Evolutionary conservation across 805 yeast species (phyloP), one percentile per base, ranked within the genome.

Genomic region (Blastobotrys americana): DNA sequence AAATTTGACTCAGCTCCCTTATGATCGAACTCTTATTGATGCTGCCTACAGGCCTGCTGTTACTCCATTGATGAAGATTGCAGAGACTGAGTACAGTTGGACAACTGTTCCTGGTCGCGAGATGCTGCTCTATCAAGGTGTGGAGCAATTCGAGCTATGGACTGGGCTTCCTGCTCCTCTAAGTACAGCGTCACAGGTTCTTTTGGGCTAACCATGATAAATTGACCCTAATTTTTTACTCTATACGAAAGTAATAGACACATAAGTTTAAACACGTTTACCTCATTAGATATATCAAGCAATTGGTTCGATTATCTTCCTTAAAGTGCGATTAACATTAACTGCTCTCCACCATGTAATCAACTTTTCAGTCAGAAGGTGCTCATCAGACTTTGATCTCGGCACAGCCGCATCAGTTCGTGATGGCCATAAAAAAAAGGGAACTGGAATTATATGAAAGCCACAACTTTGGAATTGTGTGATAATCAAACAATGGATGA

Each of bases 81-180:
- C 97, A 2, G 60, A 60, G 22, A 76, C 73, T 23, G 69, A 74
- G 54, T 73, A 64, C 36, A 73, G 74, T 5, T 87, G 96, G 95
- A 71, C 70, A n/a, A 82, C 81, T n/a, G 74, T 90, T 52, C 84
- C 89, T 5, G 99, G 99, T 9, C 78, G 83, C 28, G 86, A 88
- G 57, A 84, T 94, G 93, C 73, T 93, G 51, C 88, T 89, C 15
- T 80, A 84, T 65, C 98, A 93, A 67, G 99, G 97, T 39, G 80
- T 84, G 41, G 85, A 76, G 52, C 98, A 93, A 67, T 88, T 89
- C 61, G 67, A 73, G 50, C 65, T 77, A 45, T 90, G 94, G 82
- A 85, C 68, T 5, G 67, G 68, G 0, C 36, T 59, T 19, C 48
- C 45, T 2, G 68, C 71, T 2, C 61, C 67, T 15, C 19, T 43